phyloP scores from a whole-genome alignment of 805 yeast species.

The Hanseniaspora meyeri region DNA sequence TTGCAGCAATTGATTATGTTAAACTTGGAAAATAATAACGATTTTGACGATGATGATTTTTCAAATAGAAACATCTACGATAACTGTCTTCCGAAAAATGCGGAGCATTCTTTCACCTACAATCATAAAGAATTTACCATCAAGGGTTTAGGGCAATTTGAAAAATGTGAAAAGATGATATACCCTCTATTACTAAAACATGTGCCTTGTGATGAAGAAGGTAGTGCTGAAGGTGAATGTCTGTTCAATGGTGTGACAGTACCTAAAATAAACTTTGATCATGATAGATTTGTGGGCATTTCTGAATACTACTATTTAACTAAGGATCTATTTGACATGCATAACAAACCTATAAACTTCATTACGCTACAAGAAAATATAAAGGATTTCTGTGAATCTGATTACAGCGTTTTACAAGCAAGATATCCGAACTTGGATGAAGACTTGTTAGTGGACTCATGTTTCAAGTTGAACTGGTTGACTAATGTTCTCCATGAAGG shows the following conservation, averaged over 20 bases:
- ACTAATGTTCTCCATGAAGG: conserved; percentile 84
- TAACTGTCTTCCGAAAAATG: conserved; percentile 71
- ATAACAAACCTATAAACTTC: conserved; percentile 77
- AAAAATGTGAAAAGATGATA: conserved; percentile 54
- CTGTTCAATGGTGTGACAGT: conserved; percentile 91
- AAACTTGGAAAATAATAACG: conserved; percentile 38
- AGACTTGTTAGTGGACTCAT: conserved; percentile 55
- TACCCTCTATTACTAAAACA: conserved; percentile 70
- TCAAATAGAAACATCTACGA: conserved; percentile 37
- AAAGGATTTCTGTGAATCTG: conserved; percentile 58
- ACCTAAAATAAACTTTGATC: conserved; percentile 67
- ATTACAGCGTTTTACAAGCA: conserved; percentile 56
- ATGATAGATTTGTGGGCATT: conserved; percentile 79
- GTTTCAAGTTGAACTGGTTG: conserved; percentile 94
- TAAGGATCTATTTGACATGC: conserved; percentile 69
- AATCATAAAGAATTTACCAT: conserved; percentile 37
- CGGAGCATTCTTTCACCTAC: conserved; percentile 35
- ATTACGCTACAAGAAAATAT: conserved; percentile 53
- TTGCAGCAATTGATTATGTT: conserved; percentile 42
- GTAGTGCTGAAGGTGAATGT: conserved; percentile 43
- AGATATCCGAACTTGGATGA: conserved; percentile 45
- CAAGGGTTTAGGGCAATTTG: conserved; percentile 69
- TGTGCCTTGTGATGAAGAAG: conserved; percentile 64
- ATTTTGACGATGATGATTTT: conserved; percentile 36
- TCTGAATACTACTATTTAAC: conserved; percentile 98